Evolutionary conservation across 768 basidiomycete species (phyloP), one percentile per base, ranked within the genome.

Genomic region (Mycena haematopus): DNA sequence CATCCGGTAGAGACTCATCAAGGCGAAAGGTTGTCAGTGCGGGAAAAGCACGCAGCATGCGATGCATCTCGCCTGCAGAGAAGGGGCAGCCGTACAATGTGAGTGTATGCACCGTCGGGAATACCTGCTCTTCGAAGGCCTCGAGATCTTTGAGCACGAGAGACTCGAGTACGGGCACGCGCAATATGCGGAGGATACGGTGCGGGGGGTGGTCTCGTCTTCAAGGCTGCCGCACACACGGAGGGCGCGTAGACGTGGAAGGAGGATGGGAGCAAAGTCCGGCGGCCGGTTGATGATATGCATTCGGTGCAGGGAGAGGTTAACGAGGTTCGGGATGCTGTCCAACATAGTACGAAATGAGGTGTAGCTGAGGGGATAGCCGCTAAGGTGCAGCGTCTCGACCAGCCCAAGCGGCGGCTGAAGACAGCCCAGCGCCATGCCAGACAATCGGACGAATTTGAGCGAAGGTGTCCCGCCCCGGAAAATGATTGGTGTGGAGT

Each of bases 301-400:
- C 50, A 82, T 67, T 52, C 78, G 75, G 46, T 74, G 76, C 24
- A 83, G 69, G 6, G 82, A 82, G 11, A 84, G 73, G 58, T 80
- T 79, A 57, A 73, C 62, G 25, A 83, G 74, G 17, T 60, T 71
- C 6, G 78, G 77, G 11, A 79, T 60, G n/a, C 73, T 58, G 13
- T 69, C 67, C 17, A 82, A 66, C 49, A 81, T 62, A 14, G 70
- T 63, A 35, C 71, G 75, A 55, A 80, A 77, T 53, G 79, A 78
- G 15, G 70, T 65, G 45, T 75, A 71, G 46, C 72, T 74, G 71
- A 81, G 74, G 13, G 75, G 70, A 70, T 75, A 77, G 6, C 80
- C 80, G 46, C 80, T 80, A 22, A 84, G 68, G 58, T 82, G 79
- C n/a, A 84, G 73, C 15, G 78, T 81, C 8, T 74, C 74, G 22